Conservation (phyloP, 441 rosid genomes). For the Populus hybrid region DNA sequence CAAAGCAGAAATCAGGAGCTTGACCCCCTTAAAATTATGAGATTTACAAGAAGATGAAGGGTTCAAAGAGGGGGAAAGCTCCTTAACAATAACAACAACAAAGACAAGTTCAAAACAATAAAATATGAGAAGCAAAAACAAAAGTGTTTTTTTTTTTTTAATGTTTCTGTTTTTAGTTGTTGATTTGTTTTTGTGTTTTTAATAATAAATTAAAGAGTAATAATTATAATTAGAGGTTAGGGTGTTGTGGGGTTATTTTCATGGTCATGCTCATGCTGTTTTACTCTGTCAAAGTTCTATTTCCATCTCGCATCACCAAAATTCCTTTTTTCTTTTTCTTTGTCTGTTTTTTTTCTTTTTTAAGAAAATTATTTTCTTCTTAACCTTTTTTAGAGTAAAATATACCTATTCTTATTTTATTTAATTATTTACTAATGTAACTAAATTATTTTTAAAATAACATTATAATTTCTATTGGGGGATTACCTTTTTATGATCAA, state of each 20-base stretch:
- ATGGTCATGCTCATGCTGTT: background rate
- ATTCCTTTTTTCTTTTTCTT: background rate
- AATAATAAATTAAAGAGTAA: no score
- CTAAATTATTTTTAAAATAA: no score
- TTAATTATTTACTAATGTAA: background rate
- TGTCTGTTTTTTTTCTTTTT: background rate
- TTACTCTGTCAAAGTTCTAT: constrained; percentile 2
- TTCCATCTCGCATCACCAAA: background rate
- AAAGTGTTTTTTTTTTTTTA: background rate
- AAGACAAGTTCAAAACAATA: constrained; percentile 20
- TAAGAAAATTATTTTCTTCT: background rate
- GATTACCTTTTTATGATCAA: no score
- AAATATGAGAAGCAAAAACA: background rate
- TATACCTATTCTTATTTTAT: background rate
- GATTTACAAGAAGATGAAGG: constrained; percentile 8
- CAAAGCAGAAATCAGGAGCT: constrained; percentile 3
- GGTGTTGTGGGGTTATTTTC: background rate
- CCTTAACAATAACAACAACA: background rate
- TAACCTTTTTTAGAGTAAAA: background rate
- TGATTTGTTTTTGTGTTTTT: background rate
- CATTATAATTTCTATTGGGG: no score
- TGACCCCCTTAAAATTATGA: background rate
- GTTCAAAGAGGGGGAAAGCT: constrained; percentile 4
- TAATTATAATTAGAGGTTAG: background rate
- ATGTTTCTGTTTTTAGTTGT: background rate